Conservation (phyloP, 306 rosid species). For the Begonia loranthoides region DNA sequence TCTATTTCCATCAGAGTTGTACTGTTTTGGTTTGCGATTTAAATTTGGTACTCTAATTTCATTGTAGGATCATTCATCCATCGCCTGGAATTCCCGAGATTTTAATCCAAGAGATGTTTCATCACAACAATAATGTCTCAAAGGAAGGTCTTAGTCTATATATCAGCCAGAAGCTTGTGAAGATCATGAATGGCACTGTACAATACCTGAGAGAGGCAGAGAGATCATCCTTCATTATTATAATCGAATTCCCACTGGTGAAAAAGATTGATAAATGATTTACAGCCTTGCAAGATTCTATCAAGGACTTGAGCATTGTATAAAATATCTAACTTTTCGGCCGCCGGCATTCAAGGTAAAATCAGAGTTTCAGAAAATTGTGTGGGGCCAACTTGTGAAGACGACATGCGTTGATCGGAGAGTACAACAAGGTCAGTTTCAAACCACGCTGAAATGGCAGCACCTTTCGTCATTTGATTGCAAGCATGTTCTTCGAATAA, state of each 20-base stretch:
- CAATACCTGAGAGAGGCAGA: conserved; percentile 26
- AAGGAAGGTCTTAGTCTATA: conserved; percentile 28
- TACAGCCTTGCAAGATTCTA: too few species aligned
- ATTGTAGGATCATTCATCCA: conserved; percentile 25
- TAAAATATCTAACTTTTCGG: too few species aligned
- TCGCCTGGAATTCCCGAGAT: conserved; percentile 24
- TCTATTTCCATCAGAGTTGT: background rate
- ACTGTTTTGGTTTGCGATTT: background rate
- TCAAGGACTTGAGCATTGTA: too few species aligned
- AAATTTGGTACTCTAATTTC: background rate
- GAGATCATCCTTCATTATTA: conserved; percentile 21
- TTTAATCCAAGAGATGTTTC: conserved; percentile 29
- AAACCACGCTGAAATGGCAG: too few species aligned
- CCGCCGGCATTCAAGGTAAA: too few species aligned
- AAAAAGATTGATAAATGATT: background rate
- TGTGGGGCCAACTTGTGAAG: too few species aligned
- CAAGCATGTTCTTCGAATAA: too few species aligned
- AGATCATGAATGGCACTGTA: conserved; percentile 34
- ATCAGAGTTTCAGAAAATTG: too few species aligned
- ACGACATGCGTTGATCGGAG: too few species aligned
- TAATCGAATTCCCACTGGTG: conserved; percentile 23
- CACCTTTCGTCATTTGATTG: too few species aligned
- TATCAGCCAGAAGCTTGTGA: conserved; percentile 27
- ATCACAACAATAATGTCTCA: conserved; percentile 10
- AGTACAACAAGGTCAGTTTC: too few species aligned